Evolutionary conservation across 768 basidiomycete species (phyloP), one percentile per base, ranked within the genome.

Genomic region (Paxillus ammoniavirescens): DNA sequence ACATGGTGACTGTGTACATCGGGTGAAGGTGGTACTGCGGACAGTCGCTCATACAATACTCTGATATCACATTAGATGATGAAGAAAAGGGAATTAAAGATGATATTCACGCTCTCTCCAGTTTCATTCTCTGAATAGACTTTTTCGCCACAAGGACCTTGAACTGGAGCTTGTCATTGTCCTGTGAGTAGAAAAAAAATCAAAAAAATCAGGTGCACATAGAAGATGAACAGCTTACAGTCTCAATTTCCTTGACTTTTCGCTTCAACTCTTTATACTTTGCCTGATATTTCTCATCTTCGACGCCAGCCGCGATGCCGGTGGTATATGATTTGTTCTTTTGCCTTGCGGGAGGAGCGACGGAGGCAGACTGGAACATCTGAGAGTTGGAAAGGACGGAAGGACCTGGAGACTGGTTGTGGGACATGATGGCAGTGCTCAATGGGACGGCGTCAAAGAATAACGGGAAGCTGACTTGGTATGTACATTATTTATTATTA

Each of bases 231-330:
- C 8, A 61, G 81, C 87, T 61, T 55, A 91, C 91, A 31, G 77
- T 71, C 73, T 93, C 91, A 58, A 93, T 88, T 71, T 93, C 90
- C 67, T 84, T 87, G 53, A 93, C 90, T 74, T 91, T 92, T 72
- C 85, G 81, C 70, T 90, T 92, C 58, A 93, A 76, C 54, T 93
- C 91, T 69, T 84, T 90, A 75, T 93, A 93, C 72, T 93, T 93
- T 64, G 82, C 80, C 55, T 89, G 87, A 68, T 93, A 93, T 72
- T 91, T 92, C 65, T 82, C 82, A 71, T 93, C 91, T 66, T 92
- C 90, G 17, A 86, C 88, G 62, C 87, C 86, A 26, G 87, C 87
- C 37, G 87, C 81, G 57, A 89, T 87, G 56, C 86, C 87, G 18
- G 82, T 73, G 17, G 80, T 58, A 45, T 77, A 75, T 21, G 75